Evolutionary conservation across 2,329 filamentous ascomycete genomes (phyloP).

Genomic region (Emmonsiellopsis sp.): DNA sequence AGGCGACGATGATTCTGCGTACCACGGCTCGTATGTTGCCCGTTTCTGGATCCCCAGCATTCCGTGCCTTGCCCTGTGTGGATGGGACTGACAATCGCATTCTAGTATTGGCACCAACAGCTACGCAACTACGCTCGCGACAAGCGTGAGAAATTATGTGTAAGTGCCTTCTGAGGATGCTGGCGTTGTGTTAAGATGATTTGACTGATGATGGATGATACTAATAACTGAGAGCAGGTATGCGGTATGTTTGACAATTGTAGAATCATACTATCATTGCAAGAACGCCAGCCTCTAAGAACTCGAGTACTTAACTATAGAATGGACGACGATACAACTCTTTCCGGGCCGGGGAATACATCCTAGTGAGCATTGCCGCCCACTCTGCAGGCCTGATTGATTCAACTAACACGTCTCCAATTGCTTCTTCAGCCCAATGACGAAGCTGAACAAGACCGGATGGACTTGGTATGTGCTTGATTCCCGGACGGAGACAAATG

Average conservation of each 20-base stretch:
- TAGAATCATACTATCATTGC: too few species aligned
- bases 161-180: not conserved
- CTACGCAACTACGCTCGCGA: conserved; percentile 11
- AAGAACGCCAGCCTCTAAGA: too few species aligned
- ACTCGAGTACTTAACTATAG: conserved; percentile 2
- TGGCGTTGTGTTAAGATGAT: not conserved
- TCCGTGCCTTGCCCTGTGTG: not conserved
- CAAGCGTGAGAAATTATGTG: conserved; percentile 14
- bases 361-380: conserved; percentile 9
- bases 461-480: conserved; percentile 25
- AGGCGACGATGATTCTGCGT: conserved; percentile 1
- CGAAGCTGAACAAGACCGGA: conserved; percentile 25
- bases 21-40: not conserved
- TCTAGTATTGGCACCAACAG: conserved; percentile 4
- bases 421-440: conserved; percentile 21
- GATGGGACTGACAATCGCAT: not conserved
- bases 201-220: not conserved
- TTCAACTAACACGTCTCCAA: not conserved
- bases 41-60: not conserved
- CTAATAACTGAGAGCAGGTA: not conserved
- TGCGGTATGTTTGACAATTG: not conserved
- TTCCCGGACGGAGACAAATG: conserved; percentile 20
- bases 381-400: not conserved
- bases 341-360: conserved; percentile 16
- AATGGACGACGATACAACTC: conserved; percentile 19